Evolutionary conservation across 2,329 filamentous ascomycete genomes (phyloP).

Genomic region (Epichloe bromicola): DNA sequence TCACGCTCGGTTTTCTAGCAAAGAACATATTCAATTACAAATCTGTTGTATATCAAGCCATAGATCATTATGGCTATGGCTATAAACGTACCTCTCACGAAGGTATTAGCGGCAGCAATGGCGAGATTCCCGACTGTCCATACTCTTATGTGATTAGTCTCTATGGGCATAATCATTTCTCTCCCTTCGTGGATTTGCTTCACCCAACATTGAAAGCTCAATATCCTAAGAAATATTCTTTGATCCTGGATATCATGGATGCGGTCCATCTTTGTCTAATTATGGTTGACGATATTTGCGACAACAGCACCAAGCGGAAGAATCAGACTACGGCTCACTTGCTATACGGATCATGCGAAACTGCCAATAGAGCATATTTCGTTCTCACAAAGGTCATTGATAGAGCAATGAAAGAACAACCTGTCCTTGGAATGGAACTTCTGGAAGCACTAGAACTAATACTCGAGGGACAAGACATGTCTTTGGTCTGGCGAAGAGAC

Average conservation of each 20-base stretch:
- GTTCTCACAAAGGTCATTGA: conserved; percentile 9
- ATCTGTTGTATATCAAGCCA: neutral
- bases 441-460: conserved; percentile 7
- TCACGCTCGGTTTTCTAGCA: conserved; percentile 1
- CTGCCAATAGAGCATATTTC: conserved; percentile 8
- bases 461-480: conserved; percentile 9
- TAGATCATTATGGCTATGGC: neutral
- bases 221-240: conserved; percentile 3
- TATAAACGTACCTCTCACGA: neutral
- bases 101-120: neutral
- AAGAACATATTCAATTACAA: neutral
- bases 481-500: conserved; percentile 8
- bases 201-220: conserved; percentile 1
- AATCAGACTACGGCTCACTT: conserved; percentile 8
- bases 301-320: conserved; percentile 8
- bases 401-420: conserved; percentile 5
- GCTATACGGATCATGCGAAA: conserved; percentile 8
- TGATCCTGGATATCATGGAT: conserved; percentile 10
- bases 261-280: conserved; percentile 9
- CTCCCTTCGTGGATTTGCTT: conserved; percentile 5
- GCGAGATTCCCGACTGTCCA: conserved; percentile 2
- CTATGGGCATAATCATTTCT: conserved; percentile 8
- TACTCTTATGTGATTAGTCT: conserved; percentile 8
- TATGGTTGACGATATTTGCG: conserved; percentile 9
- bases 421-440: conserved; percentile 6